A percentile compares a stretch with the other conserved stretches of the same genome.
phyloP scores from a whole-genome alignment of 2,329 filamentous ascomycete species.

The Hypoxylon sp. region DNA sequence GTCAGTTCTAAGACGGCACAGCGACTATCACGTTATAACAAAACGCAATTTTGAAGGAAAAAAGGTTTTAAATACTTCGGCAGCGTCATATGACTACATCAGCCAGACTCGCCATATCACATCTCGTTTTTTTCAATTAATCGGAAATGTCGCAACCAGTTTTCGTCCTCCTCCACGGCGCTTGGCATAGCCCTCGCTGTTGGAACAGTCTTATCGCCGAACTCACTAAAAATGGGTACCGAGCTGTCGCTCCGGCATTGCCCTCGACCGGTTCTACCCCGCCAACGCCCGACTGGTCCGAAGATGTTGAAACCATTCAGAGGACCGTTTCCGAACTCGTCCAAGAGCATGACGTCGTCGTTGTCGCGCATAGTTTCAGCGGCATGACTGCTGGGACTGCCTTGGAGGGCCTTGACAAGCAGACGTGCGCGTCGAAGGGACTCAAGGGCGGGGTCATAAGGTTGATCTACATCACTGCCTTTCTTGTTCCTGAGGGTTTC shows the following conservation, averaged over 20 bases:
- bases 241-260: slow-evolving; percentile 41
- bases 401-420: slow-evolving; percentile 47
- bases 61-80: slow-evolving; percentile 14
- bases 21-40: slow-evolving; percentile 1
- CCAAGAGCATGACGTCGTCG: slow-evolving; percentile 42
- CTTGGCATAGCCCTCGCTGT: slow-evolving; percentile 45
- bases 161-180: slow-evolving; percentile 48
- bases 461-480: slow-evolving; percentile 47
- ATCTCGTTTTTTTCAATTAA: slow-evolving; percentile 7
- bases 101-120: not conserved
- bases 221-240: slow-evolving; percentile 39
- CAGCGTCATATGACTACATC: slow-evolving; percentile 12
- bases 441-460: slow-evolving; percentile 45
- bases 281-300: slow-evolving; percentile 42
- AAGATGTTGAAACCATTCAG: slow-evolving; percentile 41
- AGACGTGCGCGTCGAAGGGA: slow-evolving; percentile 25
- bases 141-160: slow-evolving; percentile 42
- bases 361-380: slow-evolving; percentile 49
- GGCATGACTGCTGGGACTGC: slow-evolving; percentile 48
- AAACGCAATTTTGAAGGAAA: not conserved
- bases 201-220: slow-evolving; percentile 39
- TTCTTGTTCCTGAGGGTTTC: slow-evolving; percentile 48
- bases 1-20: slow-evolving; percentile 1
- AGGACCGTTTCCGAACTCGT: slow-evolving; percentile 36
- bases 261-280: slow-evolving; percentile 43